Evolutionary conservation across 202 grass and related monocot species (phyloP), one percentile per base, ranked within the genome.

Genomic region (Saccharum hybrid): DNA sequence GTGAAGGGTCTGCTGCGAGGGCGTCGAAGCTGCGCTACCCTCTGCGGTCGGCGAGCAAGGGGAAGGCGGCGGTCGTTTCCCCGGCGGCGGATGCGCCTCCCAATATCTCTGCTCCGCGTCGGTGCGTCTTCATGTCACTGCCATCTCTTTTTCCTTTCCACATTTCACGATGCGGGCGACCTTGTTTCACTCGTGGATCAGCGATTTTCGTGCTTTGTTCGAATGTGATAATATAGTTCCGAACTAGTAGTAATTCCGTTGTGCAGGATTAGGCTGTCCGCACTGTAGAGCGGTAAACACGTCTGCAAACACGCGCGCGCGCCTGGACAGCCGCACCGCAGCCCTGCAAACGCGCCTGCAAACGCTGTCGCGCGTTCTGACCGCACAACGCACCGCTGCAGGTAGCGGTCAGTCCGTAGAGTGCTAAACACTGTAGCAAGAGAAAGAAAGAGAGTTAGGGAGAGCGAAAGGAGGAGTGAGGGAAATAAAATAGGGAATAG

Each of bases 11-110:
- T 15, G 78, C 42, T 15, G 63, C 80, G 48, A 75, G 81, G 63
- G 68, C 83, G 48, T 92, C 94, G 14, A 94, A 88, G 86, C 82
- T 94, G 83, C 78, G 94, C 56, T 94, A 90, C 66, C 89, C 91
- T 31, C 82, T 97, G 76, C 71, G 94, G 13, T 94, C 94, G 12
- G 87, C 79, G 16, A 63, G 78, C n/a, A 87, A 41, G 85, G 75
- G 28, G 2, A 92, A 90, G 91, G 69, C 34, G 91, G 68, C 33
- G 5, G 71, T 34, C n/a, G 66, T 28, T 0, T 4, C 39, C 15
- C 4, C 48, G 70, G 46, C 60, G 39, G 48, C 1, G 43, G 83
- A 81, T 15, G 90, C 82, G 31, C 51, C 63, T 74, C 79, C 40
- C 6, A 72, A 22, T 80, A 30, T 11, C 19, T 68, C 89, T 18